Evolutionary conservation across 2,329 filamentous ascomycete species (phyloP), one percentile per base, ranked within the genome.

Genomic region (Calonectria crousiana): DNA sequence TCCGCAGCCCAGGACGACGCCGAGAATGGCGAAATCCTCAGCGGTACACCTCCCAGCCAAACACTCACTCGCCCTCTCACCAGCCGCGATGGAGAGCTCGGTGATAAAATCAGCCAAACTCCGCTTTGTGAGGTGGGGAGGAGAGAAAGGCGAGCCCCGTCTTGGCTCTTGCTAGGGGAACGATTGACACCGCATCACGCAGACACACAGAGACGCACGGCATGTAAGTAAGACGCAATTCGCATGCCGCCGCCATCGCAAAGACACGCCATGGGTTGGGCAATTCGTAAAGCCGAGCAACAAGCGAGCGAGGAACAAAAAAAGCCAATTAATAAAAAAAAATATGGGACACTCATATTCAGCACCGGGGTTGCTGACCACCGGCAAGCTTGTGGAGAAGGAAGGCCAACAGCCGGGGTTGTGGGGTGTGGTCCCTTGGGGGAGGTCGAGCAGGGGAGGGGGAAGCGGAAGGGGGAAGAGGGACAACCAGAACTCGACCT

Each of bases 1-100:
- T 62, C 56, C 32, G 32, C 56, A 60, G n/a, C 56, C 56, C 34
- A 60, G 32, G 56, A 62, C 23, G 56, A 62, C 23, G 56, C 56
- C 56, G 56, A 38, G 56, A 62, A 62, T 41, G 56, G 56, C 56
- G 56, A 41, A 62, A 62, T 62, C 34, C 56, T 62, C 34, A 62
- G 23, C 23, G 34, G 23, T 62, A 34, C 36, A 62, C 34, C 51
- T 53, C 26, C 16, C 36, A 32, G 23, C 56, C 36, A 26, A 60
- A 28, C 56, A 41, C 26, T 41, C 20, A 14, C 34, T 60, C 34
- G 11, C n/a, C 23, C n/a, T 36, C n/a, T 23, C 56, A 23, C 14
- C 51, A 53, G 51, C 20, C 26, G 6, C 26, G 28, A 28, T 20
- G 23, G 51, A 30, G 52, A 30, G 6, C 44, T n/a, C 44, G 44